These are phyloP conservation scores for Hyphopichia khmerensis DNA, from an alignment of 1,139 yeast species.

Conservation along the genomic window DNA sequence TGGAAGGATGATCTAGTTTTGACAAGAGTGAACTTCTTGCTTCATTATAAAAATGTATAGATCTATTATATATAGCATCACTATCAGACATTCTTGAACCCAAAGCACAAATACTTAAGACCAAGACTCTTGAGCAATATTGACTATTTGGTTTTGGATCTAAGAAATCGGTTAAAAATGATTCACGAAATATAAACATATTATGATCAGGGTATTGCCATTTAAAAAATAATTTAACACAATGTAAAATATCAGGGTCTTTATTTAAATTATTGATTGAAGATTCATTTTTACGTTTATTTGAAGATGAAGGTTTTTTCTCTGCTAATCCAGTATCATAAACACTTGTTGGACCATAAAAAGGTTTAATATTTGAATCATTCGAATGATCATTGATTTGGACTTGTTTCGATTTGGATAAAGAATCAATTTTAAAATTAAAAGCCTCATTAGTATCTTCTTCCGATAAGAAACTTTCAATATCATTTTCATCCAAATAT, in stretches of 20 bases:
- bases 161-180: constrained; percentile 57
- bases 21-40: constrained; percentile 44
- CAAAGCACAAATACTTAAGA: constrained; percentile 55
- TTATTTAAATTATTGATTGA: constrained; percentile 29
- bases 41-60: constrained; percentile 44
- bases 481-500: constrained; percentile 18
- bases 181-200: constrained; percentile 62
- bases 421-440: background rate
- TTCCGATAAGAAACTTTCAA: constrained; percentile 12
- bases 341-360: constrained; percentile 54
- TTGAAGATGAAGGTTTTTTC: constrained; percentile 12
- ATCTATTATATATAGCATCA: constrained; percentile 36
- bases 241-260: constrained; percentile 46
- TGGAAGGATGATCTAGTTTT: constrained; percentile 39
- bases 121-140: constrained; percentile 53
- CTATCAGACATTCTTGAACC: constrained; percentile 52
- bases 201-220: constrained; percentile 69
- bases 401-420: background rate
- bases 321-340: constrained; percentile 35
- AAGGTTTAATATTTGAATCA: constrained; percentile 16
- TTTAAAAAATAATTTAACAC: constrained; percentile 55
- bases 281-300: constrained; percentile 21
- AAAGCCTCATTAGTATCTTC: constrained; percentile 4
- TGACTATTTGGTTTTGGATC: constrained; percentile 45
- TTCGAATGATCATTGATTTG: background rate